These are phyloP conservation scores for Cenococcum geophilum DNA, from an alignment of 495 filamentous ascomycete genomes.

Conservation along the genomic window DNA sequence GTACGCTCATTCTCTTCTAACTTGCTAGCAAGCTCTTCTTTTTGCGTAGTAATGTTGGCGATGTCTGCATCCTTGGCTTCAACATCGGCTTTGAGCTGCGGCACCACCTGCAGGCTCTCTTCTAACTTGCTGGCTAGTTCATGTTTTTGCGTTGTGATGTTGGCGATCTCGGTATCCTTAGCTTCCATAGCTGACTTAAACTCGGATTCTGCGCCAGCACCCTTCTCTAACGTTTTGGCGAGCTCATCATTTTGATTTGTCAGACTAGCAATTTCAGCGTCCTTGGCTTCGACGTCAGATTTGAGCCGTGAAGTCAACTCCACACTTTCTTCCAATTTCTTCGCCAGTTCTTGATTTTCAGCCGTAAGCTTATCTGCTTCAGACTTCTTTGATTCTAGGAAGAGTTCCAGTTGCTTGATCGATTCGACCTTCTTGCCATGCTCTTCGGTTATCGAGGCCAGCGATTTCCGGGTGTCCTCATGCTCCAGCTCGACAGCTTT, in stretches of 20 bases:
- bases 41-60: constrained; percentile 6
- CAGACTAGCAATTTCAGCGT: neutral
- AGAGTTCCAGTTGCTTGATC: neutral
- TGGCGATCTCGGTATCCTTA: constrained; percentile 10
- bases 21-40: neutral
- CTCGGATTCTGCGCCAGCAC: neutral
- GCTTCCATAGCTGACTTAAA: neutral
- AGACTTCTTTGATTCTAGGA: neutral
- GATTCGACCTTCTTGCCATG: constrained; percentile 7
- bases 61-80: constrained; percentile 13
- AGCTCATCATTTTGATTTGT: neutral
- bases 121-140: constrained; percentile 3
- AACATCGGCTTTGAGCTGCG: neutral
- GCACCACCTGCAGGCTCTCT: neutral
- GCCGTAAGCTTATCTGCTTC: constrained; percentile 11
- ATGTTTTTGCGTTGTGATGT: constrained; percentile 1
- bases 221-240: neutral
- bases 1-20: neutral
- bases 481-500: neutral
- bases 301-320: neutral
- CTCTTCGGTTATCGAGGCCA: constrained; percentile 8
- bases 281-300: neutral
- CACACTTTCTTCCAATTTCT: neutral
- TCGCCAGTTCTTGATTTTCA: constrained; percentile 7
- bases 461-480: neutral